Conservation (phyloP, 768 basidiomycete genomes). For the Tephrocybe sp. region DNA sequence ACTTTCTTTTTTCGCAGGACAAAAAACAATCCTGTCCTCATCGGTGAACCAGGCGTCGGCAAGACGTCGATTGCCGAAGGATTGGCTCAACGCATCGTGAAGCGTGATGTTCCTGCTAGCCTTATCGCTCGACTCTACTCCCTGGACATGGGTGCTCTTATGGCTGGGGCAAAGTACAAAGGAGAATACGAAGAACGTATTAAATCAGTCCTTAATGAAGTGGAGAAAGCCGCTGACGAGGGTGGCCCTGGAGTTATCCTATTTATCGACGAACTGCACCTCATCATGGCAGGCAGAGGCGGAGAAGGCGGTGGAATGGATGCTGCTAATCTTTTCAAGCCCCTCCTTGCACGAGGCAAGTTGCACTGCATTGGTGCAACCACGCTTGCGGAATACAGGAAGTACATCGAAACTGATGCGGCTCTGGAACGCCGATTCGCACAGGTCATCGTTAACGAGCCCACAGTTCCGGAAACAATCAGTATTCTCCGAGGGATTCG, state of each 20-base stretch:
- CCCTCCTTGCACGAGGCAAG: conserved; percentile 85
- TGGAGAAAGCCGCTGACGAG: conserved; percentile 83
- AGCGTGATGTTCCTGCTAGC: conserved; percentile 83
- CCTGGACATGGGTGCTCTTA: conserved; percentile 93
- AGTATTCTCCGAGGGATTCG: conserved; percentile 92
- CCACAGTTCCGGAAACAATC: conserved; percentile 85
- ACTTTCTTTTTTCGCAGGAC: conserved; percentile 50
- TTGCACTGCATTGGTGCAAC: conserved; percentile 83
- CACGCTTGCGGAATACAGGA: conserved; percentile 87
- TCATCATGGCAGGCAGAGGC: conserved; percentile 90
- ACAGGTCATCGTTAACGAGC: conserved; percentile 92
- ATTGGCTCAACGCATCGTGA: conserved; percentile 92
- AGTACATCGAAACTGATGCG: conserved; percentile 92
- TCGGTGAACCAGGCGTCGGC: conserved; percentile 93
- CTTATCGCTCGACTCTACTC: conserved; percentile 78
- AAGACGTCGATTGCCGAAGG: conserved; percentile 97
- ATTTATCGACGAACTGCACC: conserved; percentile 93
- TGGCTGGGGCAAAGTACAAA: conserved; percentile 92
- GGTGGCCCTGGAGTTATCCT: conserved; percentile 81
- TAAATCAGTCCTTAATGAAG: conserved; percentile 88
- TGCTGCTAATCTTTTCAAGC: conserved; percentile 90
- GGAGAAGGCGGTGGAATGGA: conserved; percentile 90
- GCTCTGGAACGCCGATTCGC: conserved; percentile 92
- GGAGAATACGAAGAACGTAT: conserved; percentile 97
- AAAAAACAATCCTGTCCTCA: conserved; percentile 96